Evolutionary conservation across 2,329 filamentous ascomycete genomes (phyloP).

Genomic region (Colletotrichum gigasporum): DNA sequence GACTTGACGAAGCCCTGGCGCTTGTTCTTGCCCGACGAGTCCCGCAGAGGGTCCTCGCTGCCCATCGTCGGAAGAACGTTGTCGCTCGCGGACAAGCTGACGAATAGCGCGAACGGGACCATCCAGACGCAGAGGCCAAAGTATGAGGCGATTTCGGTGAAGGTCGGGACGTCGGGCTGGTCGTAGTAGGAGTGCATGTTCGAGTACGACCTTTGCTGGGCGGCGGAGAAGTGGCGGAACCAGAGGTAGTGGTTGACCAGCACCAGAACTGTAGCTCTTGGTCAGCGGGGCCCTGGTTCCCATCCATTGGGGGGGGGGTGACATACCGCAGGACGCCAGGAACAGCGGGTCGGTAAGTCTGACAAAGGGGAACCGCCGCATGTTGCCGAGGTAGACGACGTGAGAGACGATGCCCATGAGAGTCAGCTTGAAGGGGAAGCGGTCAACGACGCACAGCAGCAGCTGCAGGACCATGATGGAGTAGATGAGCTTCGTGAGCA

Average conservation of each 20-base stretch:
- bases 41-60: slow-evolving; percentile 67
- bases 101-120: slow-evolving; percentile 93
- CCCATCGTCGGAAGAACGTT: slow-evolving; percentile 95
- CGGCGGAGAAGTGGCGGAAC: slow-evolving; percentile 89
- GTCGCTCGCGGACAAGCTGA: slow-evolving; percentile 91
- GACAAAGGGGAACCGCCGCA: slow-evolving; percentile 78
- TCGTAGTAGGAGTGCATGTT: slow-evolving; percentile 71
- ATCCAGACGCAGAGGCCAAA: slow-evolving; percentile 98
- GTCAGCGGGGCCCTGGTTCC: no score
- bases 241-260: slow-evolving; percentile 92
- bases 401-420: slow-evolving; percentile 82
- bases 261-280: slow-evolving; percentile 71
- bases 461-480: slow-evolving; percentile 78
- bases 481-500: slow-evolving; percentile 90
- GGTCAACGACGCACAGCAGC: slow-evolving; percentile 81
- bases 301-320: not conserved
- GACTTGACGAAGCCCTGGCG: slow-evolving; percentile 75
- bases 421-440: slow-evolving; percentile 82
- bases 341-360: slow-evolving; percentile 90
- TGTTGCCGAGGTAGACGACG: slow-evolving; percentile 87
- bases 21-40: slow-evolving; percentile 56
- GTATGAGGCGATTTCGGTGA: slow-evolving; percentile 94
- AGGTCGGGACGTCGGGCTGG: slow-evolving; percentile 74
- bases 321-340: slow-evolving; percentile 80
- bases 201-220: slow-evolving; percentile 66